Conservation (phyloP, 2,329 filamentous ascomycete genomes). For the Dactylonectria estremocensis region DNA sequence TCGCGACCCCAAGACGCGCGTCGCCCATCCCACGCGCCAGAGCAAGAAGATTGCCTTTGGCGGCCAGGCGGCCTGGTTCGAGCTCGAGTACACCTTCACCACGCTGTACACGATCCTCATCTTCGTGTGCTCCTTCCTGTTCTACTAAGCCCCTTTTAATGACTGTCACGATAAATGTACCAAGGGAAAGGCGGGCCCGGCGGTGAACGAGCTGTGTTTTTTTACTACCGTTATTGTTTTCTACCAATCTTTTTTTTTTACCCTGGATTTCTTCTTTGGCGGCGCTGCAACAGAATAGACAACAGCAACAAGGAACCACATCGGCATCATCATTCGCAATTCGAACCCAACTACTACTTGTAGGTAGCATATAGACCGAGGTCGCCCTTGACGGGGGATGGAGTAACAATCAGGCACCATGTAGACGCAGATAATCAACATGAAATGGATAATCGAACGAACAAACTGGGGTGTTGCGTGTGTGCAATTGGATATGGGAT, state of each 20-base stretch:
- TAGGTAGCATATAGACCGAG: conserved; percentile 20
- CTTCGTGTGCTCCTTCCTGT: conserved; percentile 61
- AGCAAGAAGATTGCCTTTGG: conserved; percentile 71
- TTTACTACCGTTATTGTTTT: no score
- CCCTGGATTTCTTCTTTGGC: not conserved
- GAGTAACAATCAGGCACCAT: not conserved
- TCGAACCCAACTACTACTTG: not conserved
- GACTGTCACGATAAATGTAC: conserved; percentile 47
- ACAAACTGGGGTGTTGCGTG: not conserved
- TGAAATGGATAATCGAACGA: conserved; percentile 6
- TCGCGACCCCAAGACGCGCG: conserved; percentile 68
- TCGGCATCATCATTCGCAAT: no score
- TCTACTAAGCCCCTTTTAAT: conserved; percentile 37
- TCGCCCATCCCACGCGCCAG: conserved; percentile 65
- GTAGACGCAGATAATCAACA: conserved; percentile 18
- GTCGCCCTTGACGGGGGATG: conserved; percentile 9
- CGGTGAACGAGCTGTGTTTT: no score
- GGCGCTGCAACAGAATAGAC: conserved; percentile 11
- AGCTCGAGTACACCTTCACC: conserved; percentile 67
- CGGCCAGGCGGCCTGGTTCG: conserved; percentile 69
- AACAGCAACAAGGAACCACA: not conserved
- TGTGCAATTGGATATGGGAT: not conserved
- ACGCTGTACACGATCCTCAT: conserved; percentile 65
- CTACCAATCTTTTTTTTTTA: no score
- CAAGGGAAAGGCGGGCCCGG: conserved; percentile 12